Conservation (phyloP, 176 grass and related monocot genomes). For the Guadua angustifolia region DNA sequence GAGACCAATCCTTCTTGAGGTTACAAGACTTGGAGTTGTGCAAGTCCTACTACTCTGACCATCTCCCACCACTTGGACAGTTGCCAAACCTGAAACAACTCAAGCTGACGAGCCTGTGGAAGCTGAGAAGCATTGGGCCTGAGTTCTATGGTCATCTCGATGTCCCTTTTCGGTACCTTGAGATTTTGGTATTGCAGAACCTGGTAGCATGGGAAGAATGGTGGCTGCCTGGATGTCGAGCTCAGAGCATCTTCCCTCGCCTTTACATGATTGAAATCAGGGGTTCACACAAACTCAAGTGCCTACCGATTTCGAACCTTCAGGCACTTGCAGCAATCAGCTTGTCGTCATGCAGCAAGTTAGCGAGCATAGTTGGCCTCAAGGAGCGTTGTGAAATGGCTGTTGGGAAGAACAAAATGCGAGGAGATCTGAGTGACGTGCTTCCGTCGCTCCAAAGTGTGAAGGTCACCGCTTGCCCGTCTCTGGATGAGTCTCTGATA, state of each 20-base stretch:
- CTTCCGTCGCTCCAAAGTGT: background rate
- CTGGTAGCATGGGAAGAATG: conserved; percentile 10
- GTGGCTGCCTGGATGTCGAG: background rate
- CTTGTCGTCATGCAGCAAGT: conserved; percentile 6
- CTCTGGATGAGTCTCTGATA: background rate
- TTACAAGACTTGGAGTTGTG: background rate
- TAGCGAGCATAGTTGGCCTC: background rate
- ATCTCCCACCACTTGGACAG: conserved; percentile 25
- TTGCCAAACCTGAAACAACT: conserved; percentile 36
- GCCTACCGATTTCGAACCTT: background rate
- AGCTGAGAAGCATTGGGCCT: background rate
- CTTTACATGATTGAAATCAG: background rate
- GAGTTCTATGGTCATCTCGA: conserved; percentile 4
- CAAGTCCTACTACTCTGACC: background rate
- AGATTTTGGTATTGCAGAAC: background rate
- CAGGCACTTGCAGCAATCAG: background rate
- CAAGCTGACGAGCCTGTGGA: background rate
- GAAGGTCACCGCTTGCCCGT: background rate
- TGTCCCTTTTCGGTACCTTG: conserved; percentile 13
- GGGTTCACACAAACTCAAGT: background rate
- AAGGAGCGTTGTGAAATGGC: background rate
- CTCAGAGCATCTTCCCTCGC: background rate
- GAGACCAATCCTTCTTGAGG: conserved; percentile 26
- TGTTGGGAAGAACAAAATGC: background rate
- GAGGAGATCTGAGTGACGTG: background rate